These are phyloP conservation scores for Cucurbita maxima DNA, from an alignment of 306 rosid species.

Conservation along the genomic window DNA sequence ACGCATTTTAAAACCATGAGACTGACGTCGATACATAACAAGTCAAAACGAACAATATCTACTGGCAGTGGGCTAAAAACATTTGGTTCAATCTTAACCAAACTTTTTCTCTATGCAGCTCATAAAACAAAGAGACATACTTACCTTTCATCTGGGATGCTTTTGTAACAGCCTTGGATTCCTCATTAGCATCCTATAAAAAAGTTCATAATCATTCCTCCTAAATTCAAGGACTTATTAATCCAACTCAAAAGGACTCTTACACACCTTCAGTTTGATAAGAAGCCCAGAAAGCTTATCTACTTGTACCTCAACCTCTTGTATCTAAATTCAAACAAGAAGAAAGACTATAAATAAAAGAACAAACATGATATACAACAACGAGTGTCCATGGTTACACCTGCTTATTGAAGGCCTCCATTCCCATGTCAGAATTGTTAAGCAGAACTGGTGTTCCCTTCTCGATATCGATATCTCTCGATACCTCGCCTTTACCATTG, in stretches of 20 bases:
- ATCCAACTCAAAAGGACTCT: background rate
- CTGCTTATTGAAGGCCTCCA: constrained; percentile 80
- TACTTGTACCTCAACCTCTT: constrained; percentile 59
- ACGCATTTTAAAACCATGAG: too few species aligned
- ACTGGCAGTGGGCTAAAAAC: too few species aligned
- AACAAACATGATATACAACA: background rate
- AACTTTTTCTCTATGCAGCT: background rate
- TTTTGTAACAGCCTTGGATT: constrained; percentile 81
- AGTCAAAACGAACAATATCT: too few species aligned
- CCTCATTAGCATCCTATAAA: constrained; percentile 67
- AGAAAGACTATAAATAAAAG: background rate
- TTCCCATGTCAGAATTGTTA: constrained; percentile 41
- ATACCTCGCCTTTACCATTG: constrained; percentile 47
- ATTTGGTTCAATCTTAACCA: too few species aligned
- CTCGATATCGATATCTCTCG: constrained; percentile 63
- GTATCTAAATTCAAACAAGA: constrained; percentile 26
- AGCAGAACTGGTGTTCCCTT: constrained; percentile 51
- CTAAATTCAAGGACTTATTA: background rate
- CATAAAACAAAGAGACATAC: background rate
- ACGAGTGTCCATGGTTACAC: constrained; percentile 10
- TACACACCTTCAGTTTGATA: constrained; percentile 58
- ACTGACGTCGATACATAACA: too few species aligned
- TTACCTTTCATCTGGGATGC: constrained; percentile 87
- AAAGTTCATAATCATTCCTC: background rate
- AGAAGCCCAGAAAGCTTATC: constrained; percentile 54